phyloP scores from a whole-genome alignment of 2,329 filamentous ascomycete species.

The Aspergillus unguis region DNA sequence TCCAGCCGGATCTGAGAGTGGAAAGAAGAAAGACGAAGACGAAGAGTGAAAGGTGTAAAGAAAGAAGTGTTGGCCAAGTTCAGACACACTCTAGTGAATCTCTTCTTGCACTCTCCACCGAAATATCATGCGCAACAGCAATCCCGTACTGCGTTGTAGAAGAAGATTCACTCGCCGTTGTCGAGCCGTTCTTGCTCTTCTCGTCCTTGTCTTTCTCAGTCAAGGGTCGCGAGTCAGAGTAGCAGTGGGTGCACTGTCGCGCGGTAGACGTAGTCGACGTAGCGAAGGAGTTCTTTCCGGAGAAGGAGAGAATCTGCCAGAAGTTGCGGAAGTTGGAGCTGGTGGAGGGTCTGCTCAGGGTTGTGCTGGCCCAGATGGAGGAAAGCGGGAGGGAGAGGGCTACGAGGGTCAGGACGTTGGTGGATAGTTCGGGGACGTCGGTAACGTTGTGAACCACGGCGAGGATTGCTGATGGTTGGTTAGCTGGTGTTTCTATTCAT shows the following conservation, averaged over 20 bases:
- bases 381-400: conserved; percentile 64
- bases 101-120: conserved; percentile 20
- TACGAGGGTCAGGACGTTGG: conserved; percentile 56
- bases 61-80: neutral
- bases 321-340: conserved; percentile 22
- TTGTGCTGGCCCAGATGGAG: conserved; percentile 60
- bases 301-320: conserved; percentile 27
- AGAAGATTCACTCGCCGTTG: neutral
- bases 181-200: neutral
- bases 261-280: conserved; percentile 13
- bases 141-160: conserved; percentile 25
- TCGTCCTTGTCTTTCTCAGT: conserved; percentile 8
- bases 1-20: neutral
- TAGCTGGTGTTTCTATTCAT: conserved; percentile 17
- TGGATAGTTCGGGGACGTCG: conserved; percentile 52
- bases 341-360: conserved; percentile 24
- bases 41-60: neutral
- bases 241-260: conserved; percentile 27
- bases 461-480: conserved; percentile 52
- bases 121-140: conserved; percentile 30
- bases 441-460: conserved; percentile 55
- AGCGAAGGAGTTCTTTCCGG: conserved; percentile 5
- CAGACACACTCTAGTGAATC: conserved; percentile 7
- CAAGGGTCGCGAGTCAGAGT: conserved; percentile 21
- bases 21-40: neutral